phyloP scores from a whole-genome alignment of 2,329 filamentous ascomycete genomes.

The Ophiostoma sp. region DNA sequence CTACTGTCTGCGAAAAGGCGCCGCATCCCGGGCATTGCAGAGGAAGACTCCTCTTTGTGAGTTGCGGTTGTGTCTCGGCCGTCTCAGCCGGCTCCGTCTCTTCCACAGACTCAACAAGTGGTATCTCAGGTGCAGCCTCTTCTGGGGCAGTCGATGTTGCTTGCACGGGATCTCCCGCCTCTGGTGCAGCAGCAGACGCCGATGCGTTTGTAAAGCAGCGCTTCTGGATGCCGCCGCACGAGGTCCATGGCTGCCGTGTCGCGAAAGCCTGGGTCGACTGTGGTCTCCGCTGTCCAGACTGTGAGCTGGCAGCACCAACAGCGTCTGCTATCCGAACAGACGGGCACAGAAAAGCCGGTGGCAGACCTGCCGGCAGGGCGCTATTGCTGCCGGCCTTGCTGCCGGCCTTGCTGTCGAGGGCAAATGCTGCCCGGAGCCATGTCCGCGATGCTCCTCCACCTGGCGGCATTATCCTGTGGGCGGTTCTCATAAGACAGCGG shows the following conservation, averaged over 20 bases:
- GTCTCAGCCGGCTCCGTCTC: neutral
- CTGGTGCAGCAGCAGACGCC: neutral
- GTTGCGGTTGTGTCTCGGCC: neutral
- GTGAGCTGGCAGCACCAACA: neutral
- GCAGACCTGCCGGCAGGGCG: neutral
- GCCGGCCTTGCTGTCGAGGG: conserved; percentile 20
- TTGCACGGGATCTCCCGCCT: neutral
- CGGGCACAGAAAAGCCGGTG: conserved; percentile 27
- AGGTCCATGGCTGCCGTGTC: neutral
- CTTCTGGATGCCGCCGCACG: neutral
- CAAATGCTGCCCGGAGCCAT: conserved; percentile 24
- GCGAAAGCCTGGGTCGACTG: neutral
- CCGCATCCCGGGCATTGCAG: conserved; percentile 60
- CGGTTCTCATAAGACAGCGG: neutral
- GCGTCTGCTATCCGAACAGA: conserved; percentile 10
- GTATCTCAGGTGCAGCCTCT: neutral
- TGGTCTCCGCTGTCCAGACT: neutral
- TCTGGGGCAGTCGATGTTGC: neutral
- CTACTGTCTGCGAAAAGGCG: conserved; percentile 54
- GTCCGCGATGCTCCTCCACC: conserved; percentile 17
- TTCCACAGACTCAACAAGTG: neutral
- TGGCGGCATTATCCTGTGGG: conserved; percentile 19
- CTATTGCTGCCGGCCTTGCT: neutral
- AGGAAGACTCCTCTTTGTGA: conserved; percentile 40
- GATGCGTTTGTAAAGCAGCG: conserved; percentile 10